Base-by-base conservation (phyloP, 305 asterid species). In the Ajuga reptans region DNA sequence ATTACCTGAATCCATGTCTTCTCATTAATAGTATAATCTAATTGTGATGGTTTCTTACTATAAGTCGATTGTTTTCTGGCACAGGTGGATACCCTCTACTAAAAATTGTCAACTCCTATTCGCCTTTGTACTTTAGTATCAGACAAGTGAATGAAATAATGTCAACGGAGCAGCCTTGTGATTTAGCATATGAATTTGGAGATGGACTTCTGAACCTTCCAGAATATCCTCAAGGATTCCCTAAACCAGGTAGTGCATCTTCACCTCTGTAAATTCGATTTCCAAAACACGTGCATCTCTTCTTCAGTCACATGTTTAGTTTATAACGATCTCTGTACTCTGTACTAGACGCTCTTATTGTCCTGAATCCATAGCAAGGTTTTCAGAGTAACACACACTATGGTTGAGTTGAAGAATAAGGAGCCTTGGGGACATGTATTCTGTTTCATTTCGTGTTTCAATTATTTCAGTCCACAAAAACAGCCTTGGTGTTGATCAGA, bases 101-200 rank as follows among this genome's bases (percentile, higher is more conserved):
- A 57, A 82, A 89, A 74, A 62, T 85, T 64, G 60, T 84, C 69
- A 79, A 79, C 42, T 72, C 89, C 56, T 8, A 66, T 34, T 75
- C 53, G 50, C 94, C 97, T 69, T 69, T 88, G 80, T 90, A 90
- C 86, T 90, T 90, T 68, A 79, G 60, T n/a, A 80, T 81, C 43
- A 80, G 47, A 68, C 79, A 83, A 65, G 46, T 71, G 66, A 77
- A 80, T 65, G 96, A 90, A 82, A 92, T 90, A 53, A 75, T 88
- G 86, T 77, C 94, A 52, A 90, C 97, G 24, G 97, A 90, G 79
- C 80, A 88, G 68, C 96, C 96, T 51, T 90, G 97, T 84, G 97
- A 90, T 72, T 84, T 90, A 14, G 90, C 94, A 0, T 90, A 88
- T 66, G 92, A 86, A 80, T 85, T 90, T 66, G 95, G 93, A 64